Evolutionary conservation across 164 flowering plant genomes (phyloP), one percentile per base, ranked within the genome.

Genomic region (Echeveria elegans): DNA sequence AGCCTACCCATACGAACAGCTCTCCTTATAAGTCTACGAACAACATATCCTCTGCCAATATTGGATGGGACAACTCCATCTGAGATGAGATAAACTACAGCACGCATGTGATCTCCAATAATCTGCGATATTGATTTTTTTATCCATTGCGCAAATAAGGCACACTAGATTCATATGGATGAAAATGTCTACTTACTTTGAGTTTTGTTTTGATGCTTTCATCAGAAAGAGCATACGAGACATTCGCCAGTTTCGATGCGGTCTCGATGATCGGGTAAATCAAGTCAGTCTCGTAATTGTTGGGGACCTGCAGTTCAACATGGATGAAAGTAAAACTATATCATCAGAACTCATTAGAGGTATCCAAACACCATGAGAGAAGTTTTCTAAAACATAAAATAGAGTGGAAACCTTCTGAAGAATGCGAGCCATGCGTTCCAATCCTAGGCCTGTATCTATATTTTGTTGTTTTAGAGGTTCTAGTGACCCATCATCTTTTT

Each of bases 21-120:
- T 73, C 97, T 86, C 70, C 98, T 82, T 45, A 93, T 87, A 36
- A 93, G 94, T 74, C 98, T 78, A 10, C 98, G 77, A 74, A 85
- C 98, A 14, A 93, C 86, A 80, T 90, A 93, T 52, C 98, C 98
- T 77, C 98, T 84, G 38, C 98, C 97, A 74, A 93, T 85, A 79
- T 93, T 93, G 73, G 98, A 93, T 40, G 98, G 98, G 62, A 80
- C 38, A 68, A 93, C 94, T 21, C 98, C 97, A 82, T 93, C 98
- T 37, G 98, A 86, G 75, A 93, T 76, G 71, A 93, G 97, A 84
- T 77, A 90, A 56, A 93, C 94, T 73, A 87, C 73, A 50, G 98
- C 97, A 62, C 94, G 96, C 84, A 89, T 69, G 77, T 93, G 98
- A 68, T 90, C 98, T 69, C 94, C 98, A 61, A 88, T 81, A 68